These are phyloP conservation scores for Patellifolia procumbens DNA, from an alignment of 179 eudicot genomes.

Conservation along the genomic window DNA sequence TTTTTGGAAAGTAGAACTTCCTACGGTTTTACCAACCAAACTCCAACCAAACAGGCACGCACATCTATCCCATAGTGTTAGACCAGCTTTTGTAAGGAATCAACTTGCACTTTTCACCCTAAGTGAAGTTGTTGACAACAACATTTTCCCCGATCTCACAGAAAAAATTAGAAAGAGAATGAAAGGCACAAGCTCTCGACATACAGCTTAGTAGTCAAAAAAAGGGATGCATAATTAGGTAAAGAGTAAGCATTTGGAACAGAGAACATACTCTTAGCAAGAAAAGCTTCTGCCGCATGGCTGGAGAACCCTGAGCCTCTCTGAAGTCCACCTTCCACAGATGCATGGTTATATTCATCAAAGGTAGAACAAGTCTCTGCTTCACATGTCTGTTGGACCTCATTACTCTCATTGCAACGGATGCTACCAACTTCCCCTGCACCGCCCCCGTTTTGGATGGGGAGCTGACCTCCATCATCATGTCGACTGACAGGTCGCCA, in stretches of 20 bases:
- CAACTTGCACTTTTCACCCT: neutral
- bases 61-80: too few species aligned
- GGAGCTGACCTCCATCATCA: slow-evolving; percentile 32
- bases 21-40: too few species aligned
- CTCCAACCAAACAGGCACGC: too few species aligned
- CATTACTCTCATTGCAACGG: slow-evolving; percentile 31
- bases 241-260: neutral
- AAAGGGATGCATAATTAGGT: neutral
- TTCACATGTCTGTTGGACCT: slow-evolving; percentile 25
- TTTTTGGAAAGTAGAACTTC: too few species aligned
- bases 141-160: neutral
- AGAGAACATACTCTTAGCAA: slow-evolving; percentile 57
- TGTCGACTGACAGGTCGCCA: slow-evolving; percentile 55
- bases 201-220: neutral
- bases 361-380: slow-evolving; percentile 26
- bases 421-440: slow-evolving; percentile 32
- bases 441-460: slow-evolving; percentile 29
- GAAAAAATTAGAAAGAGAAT: neutral
- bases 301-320: slow-evolving; percentile 40
- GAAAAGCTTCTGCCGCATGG: slow-evolving; percentile 68
- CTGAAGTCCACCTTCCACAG: slow-evolving; percentile 24
- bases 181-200: slow-evolving; percentile 8
- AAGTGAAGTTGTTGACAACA: neutral
- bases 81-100: neutral
- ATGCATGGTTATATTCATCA: slow-evolving; percentile 15